Evolutionary conservation across 768 basidiomycete species (phyloP), one percentile per base, ranked within the genome.

Genomic region (Imleria badia): DNA sequence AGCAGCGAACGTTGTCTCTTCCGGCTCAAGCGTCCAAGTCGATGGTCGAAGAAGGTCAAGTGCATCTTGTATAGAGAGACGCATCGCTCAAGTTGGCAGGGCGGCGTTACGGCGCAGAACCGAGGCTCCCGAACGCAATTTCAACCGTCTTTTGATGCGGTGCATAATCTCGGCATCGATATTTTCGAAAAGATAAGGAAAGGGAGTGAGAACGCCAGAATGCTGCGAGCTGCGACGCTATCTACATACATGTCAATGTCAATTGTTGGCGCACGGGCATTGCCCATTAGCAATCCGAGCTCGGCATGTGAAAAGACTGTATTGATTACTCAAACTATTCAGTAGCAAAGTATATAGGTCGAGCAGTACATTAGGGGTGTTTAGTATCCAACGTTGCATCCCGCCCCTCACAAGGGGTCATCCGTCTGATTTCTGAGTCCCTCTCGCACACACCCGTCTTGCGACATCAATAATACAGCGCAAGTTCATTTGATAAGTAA

Each of bases 1-100:
- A 42, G 83, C 79, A 5, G 84, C 87, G 61, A 86, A 83, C 23
- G 78, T 80, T 20, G 78, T 78, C 41, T 66, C 5, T 33, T 64
- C 63, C 17, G 39, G 63, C 41, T 59, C 60, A 5, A 64, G 56
- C 1, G 33, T 55, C 64, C 65, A 66, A 14, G 56, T 29, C 9
- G 65, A 61, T 11, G 65, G 64, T 26, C 51, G 65, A 47, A 67
- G 10, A 15, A 65, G 17, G 39, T 42, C 20, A 5, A 48, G 11
- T 26, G 17, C 43, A 40, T 34, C 13, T 38, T 51, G 60, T 2
- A 22, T 33, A 35, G 52, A 53, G 36, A 46, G 23, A 10, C 14
- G 36, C 64, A 66, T 66, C 0, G 38, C 19, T 44, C 22, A 13
- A 44, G 50, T 45, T 39, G 29, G 29, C 6, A 6, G 45, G 26